phyloP scores from a whole-genome alignment of 1,284 basidiomycete genomes.

The Naganishia liquefaciens region DNA sequence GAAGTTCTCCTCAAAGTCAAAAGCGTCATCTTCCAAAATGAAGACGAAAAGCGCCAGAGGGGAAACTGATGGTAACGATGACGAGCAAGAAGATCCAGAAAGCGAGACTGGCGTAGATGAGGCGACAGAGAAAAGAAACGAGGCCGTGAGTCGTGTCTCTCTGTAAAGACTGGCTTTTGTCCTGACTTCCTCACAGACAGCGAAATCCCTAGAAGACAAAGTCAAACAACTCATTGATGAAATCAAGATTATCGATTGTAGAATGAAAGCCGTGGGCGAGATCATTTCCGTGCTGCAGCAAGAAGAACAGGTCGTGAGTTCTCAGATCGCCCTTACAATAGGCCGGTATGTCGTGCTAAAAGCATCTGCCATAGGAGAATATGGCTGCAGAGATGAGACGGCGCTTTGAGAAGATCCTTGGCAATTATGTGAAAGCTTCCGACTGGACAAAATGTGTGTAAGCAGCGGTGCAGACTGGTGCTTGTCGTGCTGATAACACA shows the following conservation, averaged over 20 bases:
- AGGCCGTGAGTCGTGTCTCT: neutral
- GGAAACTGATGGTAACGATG: constrained; percentile 4
- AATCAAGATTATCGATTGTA: constrained; percentile 19
- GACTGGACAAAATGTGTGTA: constrained; percentile 38
- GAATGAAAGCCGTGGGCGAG: constrained; percentile 11
- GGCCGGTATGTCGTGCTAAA: neutral
- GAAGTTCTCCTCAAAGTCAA: neutral
- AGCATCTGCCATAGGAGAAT: constrained; percentile 28
- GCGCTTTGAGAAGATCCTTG: constrained; percentile 24
- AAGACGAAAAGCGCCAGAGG: neutral
- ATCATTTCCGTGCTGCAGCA: constrained; percentile 5
- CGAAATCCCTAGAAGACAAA: constrained; percentile 13
- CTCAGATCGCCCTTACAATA: neutral
- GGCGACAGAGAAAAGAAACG: constrained; percentile 23
- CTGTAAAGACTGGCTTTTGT: neutral
- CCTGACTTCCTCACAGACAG: constrained; percentile 2
- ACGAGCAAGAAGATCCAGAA: constrained; percentile 4
- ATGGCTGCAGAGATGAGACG: constrained; percentile 32
- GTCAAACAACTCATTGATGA: constrained; percentile 17
- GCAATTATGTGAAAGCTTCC: constrained; percentile 39
- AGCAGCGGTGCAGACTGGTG: neutral
- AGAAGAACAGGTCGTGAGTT: neutral
- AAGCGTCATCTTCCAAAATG: neutral
- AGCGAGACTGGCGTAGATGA: neutral
- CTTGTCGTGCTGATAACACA: constrained; percentile 43